Conservation (phyloP, 495 filamentous ascomycete genomes). For the Xylaria flabelliformis region DNA sequence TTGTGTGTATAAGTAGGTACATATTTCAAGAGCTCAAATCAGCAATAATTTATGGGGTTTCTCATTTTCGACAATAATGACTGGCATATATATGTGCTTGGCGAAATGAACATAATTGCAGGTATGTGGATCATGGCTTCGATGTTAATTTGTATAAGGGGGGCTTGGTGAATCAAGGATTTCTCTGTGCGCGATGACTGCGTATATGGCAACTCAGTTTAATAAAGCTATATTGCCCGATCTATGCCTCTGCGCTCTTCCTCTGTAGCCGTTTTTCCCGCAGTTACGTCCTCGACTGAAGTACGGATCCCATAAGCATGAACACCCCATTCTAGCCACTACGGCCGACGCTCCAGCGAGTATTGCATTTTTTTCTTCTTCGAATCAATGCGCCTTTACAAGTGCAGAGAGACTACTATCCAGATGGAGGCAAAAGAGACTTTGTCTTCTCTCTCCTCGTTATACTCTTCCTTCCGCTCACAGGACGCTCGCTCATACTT, state of each 20-base stretch:
- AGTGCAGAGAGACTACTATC: neutral
- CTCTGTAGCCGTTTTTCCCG: too few species aligned
- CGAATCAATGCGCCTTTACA: too few species aligned
- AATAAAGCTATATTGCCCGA: neutral
- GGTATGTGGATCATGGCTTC: neutral
- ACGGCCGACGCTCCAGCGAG: too few species aligned
- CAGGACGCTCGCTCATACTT: neutral
- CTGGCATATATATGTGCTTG: neutral
- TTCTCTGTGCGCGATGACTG: too few species aligned
- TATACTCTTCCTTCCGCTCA: neutral
- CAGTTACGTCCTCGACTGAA: too few species aligned
- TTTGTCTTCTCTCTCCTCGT: neutral
- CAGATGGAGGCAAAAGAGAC: neutral
- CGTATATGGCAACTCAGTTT: neutral
- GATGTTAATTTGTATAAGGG: neutral
- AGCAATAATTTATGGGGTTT: constrained; percentile 10
- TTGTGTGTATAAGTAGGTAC: constrained; percentile 38
- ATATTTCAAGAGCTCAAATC: constrained; percentile 29
- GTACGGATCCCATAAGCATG: too few species aligned
- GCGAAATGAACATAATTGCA: neutral
- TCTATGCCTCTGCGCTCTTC: neutral
- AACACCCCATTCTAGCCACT: too few species aligned
- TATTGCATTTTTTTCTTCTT: too few species aligned
- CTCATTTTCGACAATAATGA: neutral
- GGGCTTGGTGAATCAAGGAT: neutral